Evolutionary conservation across 176 grass and related monocot species (phyloP).

Genomic region (Thinopyrum elongatum): DNA sequence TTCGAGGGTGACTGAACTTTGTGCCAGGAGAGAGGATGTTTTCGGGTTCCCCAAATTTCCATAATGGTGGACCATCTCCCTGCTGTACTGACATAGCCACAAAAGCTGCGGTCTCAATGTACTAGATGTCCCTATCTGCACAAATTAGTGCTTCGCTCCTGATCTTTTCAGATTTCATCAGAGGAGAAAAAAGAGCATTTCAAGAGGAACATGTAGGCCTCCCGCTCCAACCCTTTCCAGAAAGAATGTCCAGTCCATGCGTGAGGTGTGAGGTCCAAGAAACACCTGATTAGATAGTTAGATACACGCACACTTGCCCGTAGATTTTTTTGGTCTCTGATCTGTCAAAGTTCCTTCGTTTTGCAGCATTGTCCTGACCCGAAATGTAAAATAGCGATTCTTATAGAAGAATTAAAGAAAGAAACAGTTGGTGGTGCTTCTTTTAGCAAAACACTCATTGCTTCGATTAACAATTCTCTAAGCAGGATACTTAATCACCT

Average conservation of each 20-base stretch:
- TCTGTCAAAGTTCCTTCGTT: conserved; percentile 20
- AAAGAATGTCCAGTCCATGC: conserved; percentile 26
- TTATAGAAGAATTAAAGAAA: too few relatives aligned
- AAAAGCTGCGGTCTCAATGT: not conserved
- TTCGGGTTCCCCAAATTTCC: not conserved
- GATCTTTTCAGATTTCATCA: not conserved
- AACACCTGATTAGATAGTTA: conserved; percentile 28
- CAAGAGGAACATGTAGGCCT: conserved; percentile 25
- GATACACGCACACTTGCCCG: conserved; percentile 4
- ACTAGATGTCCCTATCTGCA: not conserved
- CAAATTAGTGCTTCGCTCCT: not conserved
- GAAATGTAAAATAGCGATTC: not conserved
- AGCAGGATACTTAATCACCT: not conserved
- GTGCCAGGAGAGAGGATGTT: not conserved
- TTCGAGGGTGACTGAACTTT: not conserved
- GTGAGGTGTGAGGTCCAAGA: conserved; percentile 26
- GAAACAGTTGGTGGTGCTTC: not conserved
- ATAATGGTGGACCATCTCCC: not conserved
- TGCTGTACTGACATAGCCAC: not conserved
- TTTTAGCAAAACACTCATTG: not conserved
- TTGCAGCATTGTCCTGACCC: conserved; percentile 35
- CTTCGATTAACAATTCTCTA: not conserved
- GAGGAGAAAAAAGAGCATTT: not conserved
- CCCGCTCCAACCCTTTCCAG: not conserved
- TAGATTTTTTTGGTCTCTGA: not conserved